Evolutionary conservation across 345 rosid genomes (phyloP).

Genomic region (Lumnitzera littorea): DNA sequence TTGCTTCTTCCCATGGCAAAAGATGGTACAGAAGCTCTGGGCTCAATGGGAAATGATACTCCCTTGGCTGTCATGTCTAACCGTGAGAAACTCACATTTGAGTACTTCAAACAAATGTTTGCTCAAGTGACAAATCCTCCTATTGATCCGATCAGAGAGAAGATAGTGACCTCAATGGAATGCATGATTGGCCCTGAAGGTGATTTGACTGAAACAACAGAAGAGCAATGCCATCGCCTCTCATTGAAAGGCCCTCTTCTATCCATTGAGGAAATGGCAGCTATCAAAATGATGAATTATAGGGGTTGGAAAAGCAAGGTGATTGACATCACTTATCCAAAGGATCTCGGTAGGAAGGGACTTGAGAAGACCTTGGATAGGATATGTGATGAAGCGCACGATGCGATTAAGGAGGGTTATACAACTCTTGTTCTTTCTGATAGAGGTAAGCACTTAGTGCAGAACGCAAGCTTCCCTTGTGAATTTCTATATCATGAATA

Average conservation of each 20-base stretch:
- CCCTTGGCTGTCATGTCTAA: slow-evolving; percentile 97
- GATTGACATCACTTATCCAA: slow-evolving; percentile 85
- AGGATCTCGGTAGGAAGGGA: slow-evolving; percentile 74
- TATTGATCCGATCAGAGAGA: slow-evolving; percentile 97
- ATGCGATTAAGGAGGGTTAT: slow-evolving; percentile 83
- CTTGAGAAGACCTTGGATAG: slow-evolving; percentile 82
- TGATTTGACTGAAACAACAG: slow-evolving; percentile 94
- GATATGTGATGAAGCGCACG: slow-evolving; percentile 82
- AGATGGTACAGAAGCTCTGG: slow-evolving; percentile 94
- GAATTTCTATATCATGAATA: neutral
- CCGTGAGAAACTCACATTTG: slow-evolving; percentile 81
- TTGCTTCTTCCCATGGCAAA: slow-evolving; percentile 98
- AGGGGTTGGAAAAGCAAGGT: slow-evolving; percentile 89
- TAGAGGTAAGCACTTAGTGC: slow-evolving; percentile 52
- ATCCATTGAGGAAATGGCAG: slow-evolving; percentile 74
- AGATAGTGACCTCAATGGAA: slow-evolving; percentile 97
- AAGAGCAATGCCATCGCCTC: slow-evolving; percentile 95
- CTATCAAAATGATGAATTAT: slow-evolving; percentile 81
- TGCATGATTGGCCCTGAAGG: slow-evolving; percentile 99
- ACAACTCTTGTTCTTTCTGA: slow-evolving; percentile 86
- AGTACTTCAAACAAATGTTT: slow-evolving; percentile 99
- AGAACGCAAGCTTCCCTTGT: neutral
- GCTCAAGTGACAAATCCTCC: slow-evolving; percentile 99
- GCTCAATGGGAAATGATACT: slow-evolving; percentile 99
- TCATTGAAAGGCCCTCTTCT: slow-evolving; percentile 84